Evolutionary conservation across 805 yeast genomes (phyloP).

Genomic region (Teunomyces funiuensis): DNA sequence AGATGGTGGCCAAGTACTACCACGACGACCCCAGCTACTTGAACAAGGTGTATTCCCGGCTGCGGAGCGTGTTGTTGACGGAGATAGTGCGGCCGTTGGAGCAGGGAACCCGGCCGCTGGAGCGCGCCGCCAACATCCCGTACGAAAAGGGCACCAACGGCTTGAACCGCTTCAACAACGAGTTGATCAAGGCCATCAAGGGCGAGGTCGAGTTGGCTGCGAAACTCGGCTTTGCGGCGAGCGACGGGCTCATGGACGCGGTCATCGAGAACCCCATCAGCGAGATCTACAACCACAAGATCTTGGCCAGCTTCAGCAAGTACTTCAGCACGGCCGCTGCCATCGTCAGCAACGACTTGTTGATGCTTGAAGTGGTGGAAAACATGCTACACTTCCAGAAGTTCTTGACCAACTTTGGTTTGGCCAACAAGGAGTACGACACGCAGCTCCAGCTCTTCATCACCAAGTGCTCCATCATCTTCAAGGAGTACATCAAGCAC

Average conservation of each 20-base stretch:
- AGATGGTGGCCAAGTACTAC: constrained; percentile 12
- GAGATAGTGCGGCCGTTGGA: constrained; percentile 47
- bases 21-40: constrained; percentile 9
- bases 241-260: constrained; percentile 9
- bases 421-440: constrained; percentile 11
- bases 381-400: constrained; percentile 24
- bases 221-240: not conserved
- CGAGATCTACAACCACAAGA: constrained; percentile 13
- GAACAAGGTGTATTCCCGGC: constrained; percentile 16
- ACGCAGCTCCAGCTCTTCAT: constrained; percentile 16
- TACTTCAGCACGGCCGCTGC: constrained; percentile 13
- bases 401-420: constrained; percentile 12
- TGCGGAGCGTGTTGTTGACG: constrained; percentile 31
- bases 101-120: constrained; percentile 45
- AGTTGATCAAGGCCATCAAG: constrained; percentile 48
- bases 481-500: constrained; percentile 54
- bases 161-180: constrained; percentile 52
- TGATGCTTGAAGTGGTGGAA: constrained; percentile 48
- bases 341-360: constrained; percentile 25
- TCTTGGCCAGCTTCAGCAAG: constrained; percentile 14
- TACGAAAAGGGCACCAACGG: constrained; percentile 66
- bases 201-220: constrained; percentile 45
- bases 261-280: constrained; percentile 10
- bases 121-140: constrained; percentile 36
- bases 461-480: constrained; percentile 35